phyloP scores from a whole-genome alignment of 2,329 filamentous ascomycete genomes.

The Emergomyces orientalis region DNA sequence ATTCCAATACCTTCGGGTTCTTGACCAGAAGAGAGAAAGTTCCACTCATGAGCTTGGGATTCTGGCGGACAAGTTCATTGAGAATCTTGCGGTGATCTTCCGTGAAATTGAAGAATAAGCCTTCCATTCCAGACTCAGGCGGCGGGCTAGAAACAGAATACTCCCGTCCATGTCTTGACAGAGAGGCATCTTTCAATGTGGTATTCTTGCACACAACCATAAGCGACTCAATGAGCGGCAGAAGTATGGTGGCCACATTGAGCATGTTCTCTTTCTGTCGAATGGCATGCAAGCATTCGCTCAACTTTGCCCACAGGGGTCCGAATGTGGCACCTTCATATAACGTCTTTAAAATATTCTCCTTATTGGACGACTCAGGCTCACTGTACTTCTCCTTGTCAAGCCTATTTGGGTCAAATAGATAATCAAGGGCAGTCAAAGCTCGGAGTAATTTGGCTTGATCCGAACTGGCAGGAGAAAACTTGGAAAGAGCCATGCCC shows the following conservation, averaged over 20 bases:
- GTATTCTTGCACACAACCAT: constrained; percentile 99
- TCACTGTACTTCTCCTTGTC: constrained; percentile 45
- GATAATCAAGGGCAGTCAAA: constrained; percentile 85
- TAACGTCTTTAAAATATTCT: constrained; percentile 74
- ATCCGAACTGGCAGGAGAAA: constrained; percentile 90
- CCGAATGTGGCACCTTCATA: constrained; percentile 89
- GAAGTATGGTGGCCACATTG: constrained; percentile 88
- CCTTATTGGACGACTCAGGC: constrained; percentile 55
- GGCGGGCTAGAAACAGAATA: constrained; percentile 65
- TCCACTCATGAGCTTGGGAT: constrained; percentile 96
- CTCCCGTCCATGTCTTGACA: constrained; percentile 51
- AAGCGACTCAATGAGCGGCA: constrained; percentile 87
- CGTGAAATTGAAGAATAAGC: constrained; percentile 91
- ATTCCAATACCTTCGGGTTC: constrained; percentile 97
- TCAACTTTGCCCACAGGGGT: constrained; percentile 84
- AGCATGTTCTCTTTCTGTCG: constrained; percentile 90
- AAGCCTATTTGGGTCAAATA: constrained; percentile 74
- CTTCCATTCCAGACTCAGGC: constrained; percentile 74
- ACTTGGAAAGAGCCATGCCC: constrained; percentile 85
- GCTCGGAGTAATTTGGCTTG: constrained; percentile 92
- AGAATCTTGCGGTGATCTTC: constrained; percentile 96
- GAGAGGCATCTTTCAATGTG: constrained; percentile 58
- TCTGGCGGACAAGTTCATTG: constrained; percentile 93
- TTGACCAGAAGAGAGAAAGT: constrained; percentile 94
- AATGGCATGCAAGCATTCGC: constrained; percentile 78